Base-by-base conservation (phyloP, 345 rosid genomes). In the Brassica cretica region DNA sequence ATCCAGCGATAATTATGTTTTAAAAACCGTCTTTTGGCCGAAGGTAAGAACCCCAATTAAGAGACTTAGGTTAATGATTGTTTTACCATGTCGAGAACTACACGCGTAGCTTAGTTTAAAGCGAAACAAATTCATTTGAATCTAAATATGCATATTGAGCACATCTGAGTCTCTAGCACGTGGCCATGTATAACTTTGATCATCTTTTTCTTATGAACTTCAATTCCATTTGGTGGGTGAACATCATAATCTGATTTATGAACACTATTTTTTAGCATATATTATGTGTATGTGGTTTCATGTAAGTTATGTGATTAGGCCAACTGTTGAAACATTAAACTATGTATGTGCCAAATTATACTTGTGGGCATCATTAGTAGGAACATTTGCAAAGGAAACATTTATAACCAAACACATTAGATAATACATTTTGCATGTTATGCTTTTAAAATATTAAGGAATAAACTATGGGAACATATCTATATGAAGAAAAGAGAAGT, bases 301-400 rank as follows among this genome's bases (percentile, higher is more conserved):
- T 65, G 8, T 74, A 65, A 74, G 64, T 65, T 64, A 65, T 53
- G 55, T 74, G 37, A 65, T 74, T 74, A 53, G 77, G 77, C 77
- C 55, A 51, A 32, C 16, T 53, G 55, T 44, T 56, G 77, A 74
- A 32, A 74, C 64, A 55, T 65, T 65, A 74, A 65, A 49, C 39
- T 24, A 8, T 74, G 27, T 65, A 8, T 74, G 27, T 65, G 64
- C 77, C 71, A 21, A 51, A 74, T 6, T 14, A 74, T 74, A 19
- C 67, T 32, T 74, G 71, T 74, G 64, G 77, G 71, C 64, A 74
- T 21, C 24, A 65, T 65, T 65, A 19, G 64, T 51, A 53, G 55
- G 71, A 24, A 53, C 11, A 51, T 33, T 49, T 66, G 37, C 64
- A 53, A 74, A 53, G 77, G 15, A 74, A 53, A 37, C 35, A 53